A percentile compares a stretch with the other conserved stretches of the same genome.
Conservation (phyloP, 164 flowering plant genomes). For the Annona squamosa region DNA sequence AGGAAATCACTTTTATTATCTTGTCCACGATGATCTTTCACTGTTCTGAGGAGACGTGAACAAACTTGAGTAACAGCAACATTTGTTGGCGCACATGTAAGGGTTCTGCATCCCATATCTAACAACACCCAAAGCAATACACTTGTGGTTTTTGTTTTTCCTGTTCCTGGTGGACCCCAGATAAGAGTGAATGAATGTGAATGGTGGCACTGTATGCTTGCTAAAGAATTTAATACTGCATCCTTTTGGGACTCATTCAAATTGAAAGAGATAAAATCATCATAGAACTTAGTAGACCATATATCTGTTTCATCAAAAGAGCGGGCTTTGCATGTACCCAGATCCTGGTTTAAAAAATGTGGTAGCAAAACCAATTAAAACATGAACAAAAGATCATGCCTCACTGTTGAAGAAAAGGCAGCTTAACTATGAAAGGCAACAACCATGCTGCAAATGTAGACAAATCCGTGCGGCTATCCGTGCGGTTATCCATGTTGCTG, state of each 20-base stretch:
- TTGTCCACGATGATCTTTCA: slow-evolving; percentile 18
- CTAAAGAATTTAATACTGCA: slow-evolving; percentile 36
- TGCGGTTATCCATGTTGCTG: too few relatives aligned
- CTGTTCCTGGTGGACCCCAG: slow-evolving; percentile 90
- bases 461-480: background rate
- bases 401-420: background rate
- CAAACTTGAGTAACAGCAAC: slow-evolving; percentile 54
- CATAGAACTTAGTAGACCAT: slow-evolving; percentile 4
- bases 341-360: slow-evolving; percentile 23
- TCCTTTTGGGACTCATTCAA: slow-evolving; percentile 51
- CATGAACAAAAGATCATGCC: background rate
- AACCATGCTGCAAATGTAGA: background rate
- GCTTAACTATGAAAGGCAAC: background rate
- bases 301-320: slow-evolving; percentile 2
- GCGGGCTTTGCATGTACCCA: slow-evolving; percentile 25
- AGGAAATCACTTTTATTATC: background rate
- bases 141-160: slow-evolving; percentile 61
- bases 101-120: slow-evolving; percentile 31
- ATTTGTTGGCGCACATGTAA: slow-evolving; percentile 76
- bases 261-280: background rate
- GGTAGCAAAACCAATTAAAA: background rate
- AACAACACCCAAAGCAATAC: slow-evolving; percentile 33
- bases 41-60: slow-evolving; percentile 35
- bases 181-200: slow-evolving; percentile 39
- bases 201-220: slow-evolving; percentile 25